A percentile compares a stretch with the other conserved stretches of the same genome.
phyloP scores from a whole-genome alignment of 192 early-diverging fungal genomes.

The Podila horticola region DNA sequence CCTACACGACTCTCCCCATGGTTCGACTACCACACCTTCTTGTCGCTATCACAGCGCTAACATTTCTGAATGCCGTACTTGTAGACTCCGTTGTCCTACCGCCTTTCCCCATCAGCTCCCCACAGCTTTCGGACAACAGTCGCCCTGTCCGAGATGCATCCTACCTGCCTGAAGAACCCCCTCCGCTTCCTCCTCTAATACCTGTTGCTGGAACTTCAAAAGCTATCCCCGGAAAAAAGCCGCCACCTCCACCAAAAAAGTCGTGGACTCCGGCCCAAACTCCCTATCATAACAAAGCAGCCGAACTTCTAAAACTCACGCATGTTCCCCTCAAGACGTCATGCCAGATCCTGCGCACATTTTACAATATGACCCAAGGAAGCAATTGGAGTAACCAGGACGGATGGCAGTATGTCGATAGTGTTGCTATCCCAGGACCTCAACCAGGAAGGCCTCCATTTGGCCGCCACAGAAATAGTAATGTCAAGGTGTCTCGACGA shows the following conservation, averaged over 20 bases:
- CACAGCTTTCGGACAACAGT: neutral
- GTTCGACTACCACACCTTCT: neutral
- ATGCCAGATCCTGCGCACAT: slow-evolving; percentile 27
- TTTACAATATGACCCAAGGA: slow-evolving; percentile 30
- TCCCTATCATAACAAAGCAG: neutral
- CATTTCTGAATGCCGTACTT: neutral
- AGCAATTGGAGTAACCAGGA: slow-evolving; percentile 36
- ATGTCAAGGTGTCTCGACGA: too few species aligned
- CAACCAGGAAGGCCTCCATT: too few species aligned
- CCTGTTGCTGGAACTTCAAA: neutral
- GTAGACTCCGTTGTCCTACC: neutral
- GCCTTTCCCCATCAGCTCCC: neutral
- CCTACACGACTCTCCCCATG: neutral
- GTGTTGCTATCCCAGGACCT: slow-evolving; percentile 4
- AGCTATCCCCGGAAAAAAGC: neutral
- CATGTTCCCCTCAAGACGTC: slow-evolving; percentile 26
- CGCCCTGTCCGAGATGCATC: neutral
- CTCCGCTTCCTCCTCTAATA: neutral
- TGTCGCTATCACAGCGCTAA: neutral
- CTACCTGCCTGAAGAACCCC: neutral
- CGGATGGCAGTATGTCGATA: slow-evolving; percentile 45
- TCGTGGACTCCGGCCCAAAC: neutral
- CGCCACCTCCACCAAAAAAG: neutral
- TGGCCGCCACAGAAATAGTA: too few species aligned
- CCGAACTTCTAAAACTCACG: slow-evolving; percentile 8